Conservation (phyloP, 1,284 basidiomycete species). For the Papiliotrema fonsecae region DNA sequence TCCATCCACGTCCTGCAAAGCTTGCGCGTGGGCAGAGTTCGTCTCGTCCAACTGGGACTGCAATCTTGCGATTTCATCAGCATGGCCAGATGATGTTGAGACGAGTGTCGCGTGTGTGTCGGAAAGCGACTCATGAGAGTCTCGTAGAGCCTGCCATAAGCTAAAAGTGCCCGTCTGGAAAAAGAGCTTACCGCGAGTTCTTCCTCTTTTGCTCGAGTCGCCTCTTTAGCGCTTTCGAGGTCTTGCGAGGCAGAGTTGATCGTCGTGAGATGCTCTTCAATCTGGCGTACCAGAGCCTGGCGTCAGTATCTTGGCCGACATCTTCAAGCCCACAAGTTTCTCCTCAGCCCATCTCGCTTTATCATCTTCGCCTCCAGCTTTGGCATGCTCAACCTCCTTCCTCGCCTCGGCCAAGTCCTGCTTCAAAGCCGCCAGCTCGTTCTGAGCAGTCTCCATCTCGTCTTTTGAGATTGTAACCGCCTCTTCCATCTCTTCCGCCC, state of each 20-base stretch:
- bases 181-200: neutral
- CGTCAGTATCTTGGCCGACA: too few relatives aligned
- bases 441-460: too few relatives aligned
- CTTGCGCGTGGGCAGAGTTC: slow-evolving; percentile 6
- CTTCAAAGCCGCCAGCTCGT: too few relatives aligned
- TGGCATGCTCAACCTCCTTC: neutral
- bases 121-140: slow-evolving; percentile 14
- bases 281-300: neutral
- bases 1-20: too few relatives aligned
- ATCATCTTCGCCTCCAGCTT: neutral
- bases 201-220: neutral
- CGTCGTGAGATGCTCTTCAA: neutral
- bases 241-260: neutral
- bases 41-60: neutral
- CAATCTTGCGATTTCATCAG: neutral
- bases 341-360: slow-evolving; percentile 4
- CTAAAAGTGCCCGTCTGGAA: too few relatives aligned
- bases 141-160: neutral
- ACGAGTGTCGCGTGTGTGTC: slow-evolving; percentile 14
- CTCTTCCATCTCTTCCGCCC: neutral
- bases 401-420: neutral
- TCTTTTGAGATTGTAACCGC: too few relatives aligned
- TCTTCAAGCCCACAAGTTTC: slow-evolving; percentile 3
- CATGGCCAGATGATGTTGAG: slow-evolving; percentile 1
- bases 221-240: too few relatives aligned